Percentiles rank a stretch among this genome's conserved stretches.
These are phyloP conservation scores for Moesziomyces sp. DNA, from an alignment of 1,284 basidiomycete genomes.

Conservation along the genomic window DNA sequence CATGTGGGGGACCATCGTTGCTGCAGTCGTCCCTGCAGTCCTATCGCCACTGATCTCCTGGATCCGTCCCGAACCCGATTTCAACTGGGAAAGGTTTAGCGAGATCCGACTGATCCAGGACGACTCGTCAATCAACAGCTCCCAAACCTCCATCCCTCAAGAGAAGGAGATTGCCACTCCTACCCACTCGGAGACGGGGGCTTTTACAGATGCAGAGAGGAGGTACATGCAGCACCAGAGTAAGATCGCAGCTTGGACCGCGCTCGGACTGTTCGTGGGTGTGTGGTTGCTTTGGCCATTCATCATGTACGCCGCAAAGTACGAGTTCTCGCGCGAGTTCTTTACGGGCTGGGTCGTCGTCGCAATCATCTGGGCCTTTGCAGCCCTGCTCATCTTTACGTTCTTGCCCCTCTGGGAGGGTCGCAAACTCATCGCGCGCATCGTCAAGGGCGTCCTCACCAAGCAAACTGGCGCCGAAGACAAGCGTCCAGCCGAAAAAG, in stretches of 20 bases:
- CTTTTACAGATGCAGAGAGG: conserved; percentile 22
- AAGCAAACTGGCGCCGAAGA: background rate
- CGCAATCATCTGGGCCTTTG: conserved; percentile 58
- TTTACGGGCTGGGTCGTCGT: conserved; percentile 64
- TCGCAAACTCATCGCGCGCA: conserved; percentile 10
- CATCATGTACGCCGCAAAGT: conserved; percentile 61
- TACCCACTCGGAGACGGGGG: background rate
- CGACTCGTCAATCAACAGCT: conserved; percentile 16
- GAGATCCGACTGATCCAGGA: conserved; percentile 42
- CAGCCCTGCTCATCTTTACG: conserved; percentile 38
- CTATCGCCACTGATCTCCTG: conserved; percentile 34
- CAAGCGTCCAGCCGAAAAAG: too few relatives aligned
- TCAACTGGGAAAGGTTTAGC: conserved; percentile 54
- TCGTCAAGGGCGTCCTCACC: conserved; percentile 8
- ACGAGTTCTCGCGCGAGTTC: conserved; percentile 57
- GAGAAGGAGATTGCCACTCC: background rate
- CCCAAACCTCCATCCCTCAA: background rate
- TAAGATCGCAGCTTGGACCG: conserved; percentile 22
- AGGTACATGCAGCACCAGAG: conserved; percentile 30
- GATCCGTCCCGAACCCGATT: conserved; percentile 26
- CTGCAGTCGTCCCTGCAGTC: conserved; percentile 46
- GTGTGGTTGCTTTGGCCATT: conserved; percentile 65
- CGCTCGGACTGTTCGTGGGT: conserved; percentile 45
- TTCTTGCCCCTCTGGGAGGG: conserved; percentile 45
- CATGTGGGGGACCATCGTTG: conserved; percentile 60